Conservation (phyloP, 2,329 filamentous ascomycete species). For the Magnaporthales sp. region DNA sequence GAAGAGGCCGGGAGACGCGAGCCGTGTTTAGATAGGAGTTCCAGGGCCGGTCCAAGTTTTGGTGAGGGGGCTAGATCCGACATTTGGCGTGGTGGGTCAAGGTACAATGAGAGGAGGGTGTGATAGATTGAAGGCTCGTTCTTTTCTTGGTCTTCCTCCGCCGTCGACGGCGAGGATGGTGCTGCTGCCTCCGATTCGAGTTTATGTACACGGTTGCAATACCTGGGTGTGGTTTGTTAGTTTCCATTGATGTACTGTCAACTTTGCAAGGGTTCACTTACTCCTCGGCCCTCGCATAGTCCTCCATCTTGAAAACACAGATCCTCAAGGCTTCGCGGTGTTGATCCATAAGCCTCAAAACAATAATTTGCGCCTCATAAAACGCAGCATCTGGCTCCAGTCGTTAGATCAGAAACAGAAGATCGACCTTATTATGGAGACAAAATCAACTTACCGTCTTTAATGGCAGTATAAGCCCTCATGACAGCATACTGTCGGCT, state of each 20-base stretch:
- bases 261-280: slow-evolving; percentile 34
- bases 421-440: neutral
- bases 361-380: slow-evolving; percentile 81
- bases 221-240: slow-evolving; percentile 33
- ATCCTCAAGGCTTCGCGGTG: slow-evolving; percentile 96
- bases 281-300: slow-evolving; percentile 89
- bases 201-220: slow-evolving; percentile 82
- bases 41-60: slow-evolving; percentile 71
- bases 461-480: slow-evolving; percentile 66
- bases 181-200: slow-evolving; percentile 29
- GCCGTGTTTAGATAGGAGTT: slow-evolving; percentile 85
- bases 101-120: slow-evolving; percentile 79
- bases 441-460: slow-evolving; percentile 56
- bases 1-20: slow-evolving; percentile 82
- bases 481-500: slow-evolving; percentile 75
- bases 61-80: slow-evolving; percentile 50
- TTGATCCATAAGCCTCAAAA: slow-evolving; percentile 89
- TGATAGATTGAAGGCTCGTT: slow-evolving; percentile 76
- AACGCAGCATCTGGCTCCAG: slow-evolving; percentile 63
- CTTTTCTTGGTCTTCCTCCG: slow-evolving; percentile 31
- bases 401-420: slow-evolving; percentile 1
- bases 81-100: slow-evolving; percentile 47
- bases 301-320: slow-evolving; percentile 88
- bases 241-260: neutral
- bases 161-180: slow-evolving; percentile 14